phyloP scores from a whole-genome alignment of 805 yeast species.

The Kuraishia borneana region DNA sequence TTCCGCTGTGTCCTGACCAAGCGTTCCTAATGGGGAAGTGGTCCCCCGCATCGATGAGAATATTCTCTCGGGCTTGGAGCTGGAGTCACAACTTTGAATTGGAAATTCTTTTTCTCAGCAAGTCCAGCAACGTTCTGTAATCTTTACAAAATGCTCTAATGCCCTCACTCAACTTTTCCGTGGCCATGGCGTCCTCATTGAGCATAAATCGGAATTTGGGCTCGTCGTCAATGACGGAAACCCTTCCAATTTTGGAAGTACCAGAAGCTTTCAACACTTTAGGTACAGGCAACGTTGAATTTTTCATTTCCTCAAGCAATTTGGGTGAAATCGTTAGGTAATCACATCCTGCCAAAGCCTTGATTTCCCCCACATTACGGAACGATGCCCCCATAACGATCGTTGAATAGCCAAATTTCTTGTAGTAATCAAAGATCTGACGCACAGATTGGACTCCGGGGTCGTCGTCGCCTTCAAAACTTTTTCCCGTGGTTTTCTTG shows the following conservation, averaged over 20 bases:
- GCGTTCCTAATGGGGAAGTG: too few species aligned
- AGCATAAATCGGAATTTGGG: conserved; percentile 68
- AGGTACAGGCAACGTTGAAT: conserved; percentile 62
- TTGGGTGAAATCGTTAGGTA: conserved; percentile 80
- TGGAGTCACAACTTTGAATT: conserved; percentile 6
- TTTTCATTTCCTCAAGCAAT: conserved; percentile 69
- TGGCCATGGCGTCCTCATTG: conserved; percentile 89
- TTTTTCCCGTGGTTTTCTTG: conserved; percentile 77
- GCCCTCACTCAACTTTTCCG: conserved; percentile 87
- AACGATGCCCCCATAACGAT: conserved; percentile 96
- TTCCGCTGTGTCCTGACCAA: too few species aligned
- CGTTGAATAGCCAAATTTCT: conserved; percentile 81
- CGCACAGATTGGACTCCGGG: conserved; percentile 85
- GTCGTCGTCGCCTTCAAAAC: conserved; percentile 54
- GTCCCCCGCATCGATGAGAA: too few species aligned
- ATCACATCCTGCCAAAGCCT: conserved; percentile 86
- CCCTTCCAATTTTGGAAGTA: conserved; percentile 35
- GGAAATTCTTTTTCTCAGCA: conserved; percentile 43
- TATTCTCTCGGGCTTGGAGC: too few species aligned
- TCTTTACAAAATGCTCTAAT: conserved; percentile 85
- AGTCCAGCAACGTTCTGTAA: conserved; percentile 53
- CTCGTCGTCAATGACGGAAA: conserved; percentile 65
- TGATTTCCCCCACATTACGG: conserved; percentile 84
- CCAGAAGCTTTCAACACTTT: conserved; percentile 45
- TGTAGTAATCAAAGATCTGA: conserved; percentile 80